These are phyloP conservation scores for Phytophthora nicotianae DNA, from an alignment of 352 stramenopile genomes.

Conservation along the genomic window DNA sequence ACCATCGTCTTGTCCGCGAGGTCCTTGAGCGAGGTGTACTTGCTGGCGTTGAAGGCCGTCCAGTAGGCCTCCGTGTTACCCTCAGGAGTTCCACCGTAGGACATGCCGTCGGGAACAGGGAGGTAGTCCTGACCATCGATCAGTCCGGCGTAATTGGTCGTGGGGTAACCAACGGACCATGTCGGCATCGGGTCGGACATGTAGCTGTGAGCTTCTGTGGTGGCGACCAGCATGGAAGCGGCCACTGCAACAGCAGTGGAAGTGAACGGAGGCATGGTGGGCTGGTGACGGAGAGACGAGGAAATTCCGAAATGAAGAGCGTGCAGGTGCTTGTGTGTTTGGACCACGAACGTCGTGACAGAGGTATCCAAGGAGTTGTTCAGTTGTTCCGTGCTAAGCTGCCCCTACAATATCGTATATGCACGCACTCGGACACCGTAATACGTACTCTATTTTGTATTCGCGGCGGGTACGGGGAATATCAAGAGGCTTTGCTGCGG, in stretches of 20 bases:
- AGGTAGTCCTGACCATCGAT: constrained; percentile 48
- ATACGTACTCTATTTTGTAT: constrained; percentile 17
- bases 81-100: constrained; percentile 29
- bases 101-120: constrained; percentile 42
- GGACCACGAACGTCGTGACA: background rate
- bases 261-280: constrained; percentile 21
- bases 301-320: constrained; percentile 30
- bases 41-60: constrained; percentile 39
- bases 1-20: constrained; percentile 35
- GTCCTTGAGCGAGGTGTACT: constrained; percentile 44
- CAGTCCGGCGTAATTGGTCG: constrained; percentile 37
- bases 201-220: constrained; percentile 38
- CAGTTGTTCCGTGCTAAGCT: constrained; percentile 2
- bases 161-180: constrained; percentile 39
- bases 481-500: constrained; percentile 13
- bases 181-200: constrained; percentile 44
- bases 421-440: background rate
- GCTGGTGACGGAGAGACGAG: constrained; percentile 6
- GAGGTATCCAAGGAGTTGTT: constrained; percentile 1
- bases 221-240: constrained; percentile 9
- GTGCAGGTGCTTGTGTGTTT: background rate
- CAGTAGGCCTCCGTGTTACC: constrained; percentile 37
- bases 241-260: constrained; percentile 11
- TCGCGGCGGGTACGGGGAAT: constrained; percentile 16
- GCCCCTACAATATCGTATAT: background rate